Evolutionary conservation across 2,329 filamentous ascomycete species (phyloP), one percentile per base, ranked within the genome.

Genomic region (Eutypella sp.): DNA sequence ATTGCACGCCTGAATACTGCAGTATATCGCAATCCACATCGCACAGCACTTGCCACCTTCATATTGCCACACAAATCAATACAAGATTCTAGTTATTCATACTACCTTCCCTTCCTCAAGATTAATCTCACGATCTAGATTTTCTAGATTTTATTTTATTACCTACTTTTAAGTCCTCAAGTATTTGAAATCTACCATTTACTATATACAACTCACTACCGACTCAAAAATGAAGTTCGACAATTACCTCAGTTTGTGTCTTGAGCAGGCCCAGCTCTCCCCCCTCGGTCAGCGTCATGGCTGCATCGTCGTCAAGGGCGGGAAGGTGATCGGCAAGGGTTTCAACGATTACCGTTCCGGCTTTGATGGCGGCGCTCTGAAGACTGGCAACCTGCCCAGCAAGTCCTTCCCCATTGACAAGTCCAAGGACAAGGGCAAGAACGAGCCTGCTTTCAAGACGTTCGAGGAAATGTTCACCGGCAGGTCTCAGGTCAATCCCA

Each of bases 301-400:
- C 23, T 67, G 67, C 39, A 69, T 78, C 52, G 63, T 76, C 47
- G 72, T 76, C 45, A 72, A 72, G 48, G 74, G 72, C 44, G 73
- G 73, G 42, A 78, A 78, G 54, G 66, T 78, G 52, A 72, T 78
- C 49, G 74, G 74, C 11, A 67, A 70, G 44, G 73, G 73, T 42
- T 73, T 68, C 65, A 78, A 78, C 53, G 70, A 73, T 55, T 68
- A 71, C 53, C 72, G 71, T 41, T 59, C 69, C 22, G 72, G 73
- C 40, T 78, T 71, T 55, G 66, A 76, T 47, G 71, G 73, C 31
- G 72, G 72, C 29, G 66, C 70, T 13, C 59, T 77, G 47, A 76
- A 76, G 66, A 69, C 68, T 22, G 73, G 74, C 16, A 57, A 58
- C 19, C 58, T 72, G 41, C 62, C 60, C 34, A 60, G 62, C 27